A percentile compares a stretch with the other conserved stretches of the same genome.
Conservation (phyloP, 495 filamentous ascomycete genomes). For the Aspergillus bertholletiae region DNA sequence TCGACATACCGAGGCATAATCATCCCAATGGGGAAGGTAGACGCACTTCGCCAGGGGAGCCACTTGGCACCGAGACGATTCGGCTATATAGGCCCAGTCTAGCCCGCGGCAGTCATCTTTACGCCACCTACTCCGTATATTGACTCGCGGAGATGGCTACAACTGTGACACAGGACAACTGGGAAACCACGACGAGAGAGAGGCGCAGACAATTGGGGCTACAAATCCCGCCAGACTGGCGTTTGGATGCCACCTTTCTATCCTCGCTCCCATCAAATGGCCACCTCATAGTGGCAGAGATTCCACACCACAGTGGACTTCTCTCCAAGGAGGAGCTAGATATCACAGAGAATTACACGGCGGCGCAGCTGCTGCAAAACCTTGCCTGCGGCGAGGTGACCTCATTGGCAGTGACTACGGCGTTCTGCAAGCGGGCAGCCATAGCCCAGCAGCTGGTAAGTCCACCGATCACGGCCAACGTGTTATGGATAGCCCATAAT, state of each 20-base stretch:
- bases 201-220: slow-evolving; percentile 21
- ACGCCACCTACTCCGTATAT: background rate
- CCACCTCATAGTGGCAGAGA: slow-evolving; percentile 16
- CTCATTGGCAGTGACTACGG: slow-evolving; percentile 41
- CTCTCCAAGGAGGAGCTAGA: slow-evolving; percentile 38
- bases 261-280: slow-evolving; percentile 5
- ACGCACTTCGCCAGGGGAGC: slow-evolving; percentile 9
- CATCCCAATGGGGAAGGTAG: slow-evolving; percentile 23
- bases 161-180: slow-evolving; percentile 6
- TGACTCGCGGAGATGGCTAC: too few relatives aligned
- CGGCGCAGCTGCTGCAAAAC: slow-evolving; percentile 34
- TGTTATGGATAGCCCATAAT: background rate
- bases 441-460: slow-evolving; percentile 29
- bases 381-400: slow-evolving; percentile 27
- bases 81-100: background rate
- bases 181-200: slow-evolving; percentile 20
- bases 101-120: background rate
- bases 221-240: slow-evolving; percentile 30
- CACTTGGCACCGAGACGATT: background rate
- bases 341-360: slow-evolving; percentile 50
- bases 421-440: slow-evolving; percentile 48
- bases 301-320: slow-evolving; percentile 18
- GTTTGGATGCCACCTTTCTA: slow-evolving; percentile 5
- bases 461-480: background rate
- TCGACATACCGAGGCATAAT: background rate